phyloP scores from a whole-genome alignment of 768 basidiomycete species.

The Megacollybia marginata region DNA sequence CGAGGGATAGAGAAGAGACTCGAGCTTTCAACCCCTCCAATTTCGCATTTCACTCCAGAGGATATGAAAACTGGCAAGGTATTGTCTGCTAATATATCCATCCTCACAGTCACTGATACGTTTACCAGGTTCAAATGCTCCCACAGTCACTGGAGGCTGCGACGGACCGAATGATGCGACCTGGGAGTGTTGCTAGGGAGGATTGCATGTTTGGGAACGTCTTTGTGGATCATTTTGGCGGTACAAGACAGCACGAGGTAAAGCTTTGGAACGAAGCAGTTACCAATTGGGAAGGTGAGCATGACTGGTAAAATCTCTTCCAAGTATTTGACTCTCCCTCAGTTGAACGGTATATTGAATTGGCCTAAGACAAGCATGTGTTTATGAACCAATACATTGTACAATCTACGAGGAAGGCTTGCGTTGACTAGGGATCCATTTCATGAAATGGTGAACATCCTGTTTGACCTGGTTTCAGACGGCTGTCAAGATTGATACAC shows the following conservation, averaged over 20 bases:
- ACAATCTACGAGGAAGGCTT: constrained; percentile 2
- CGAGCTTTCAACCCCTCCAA: constrained; percentile 61
- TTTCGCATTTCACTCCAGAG: constrained; percentile 48
- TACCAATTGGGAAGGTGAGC: constrained; percentile 88
- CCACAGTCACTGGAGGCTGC: constrained; percentile 77
- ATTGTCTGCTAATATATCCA: constrained; percentile 4
- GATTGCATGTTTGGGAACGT: constrained; percentile 66
- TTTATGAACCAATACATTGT: not conserved
- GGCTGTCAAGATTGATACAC: no score
- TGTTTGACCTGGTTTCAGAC: constrained; percentile 13
- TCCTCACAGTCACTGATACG: constrained; percentile 8
- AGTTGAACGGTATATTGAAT: constrained; percentile 86
- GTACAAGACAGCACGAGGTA: constrained; percentile 91
- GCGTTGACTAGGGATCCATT: constrained; percentile 45
- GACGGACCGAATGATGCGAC: constrained; percentile 70
- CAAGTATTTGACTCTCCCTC: constrained; percentile 4
- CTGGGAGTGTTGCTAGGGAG: constrained; percentile 77
- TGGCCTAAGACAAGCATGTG: constrained; percentile 36
- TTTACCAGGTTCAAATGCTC: constrained; percentile 57
- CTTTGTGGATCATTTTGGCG: constrained; percentile 93
- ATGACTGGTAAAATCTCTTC: not conserved
- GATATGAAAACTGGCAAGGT: constrained; percentile 54
- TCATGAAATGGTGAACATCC: constrained; percentile 71
- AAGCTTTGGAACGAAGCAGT: constrained; percentile 83
- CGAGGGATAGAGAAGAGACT: constrained; percentile 81